Evolutionary conservation across 2,329 filamentous ascomycete genomes (phyloP).

Genomic region (Pseudopithomyces chartarum): DNA sequence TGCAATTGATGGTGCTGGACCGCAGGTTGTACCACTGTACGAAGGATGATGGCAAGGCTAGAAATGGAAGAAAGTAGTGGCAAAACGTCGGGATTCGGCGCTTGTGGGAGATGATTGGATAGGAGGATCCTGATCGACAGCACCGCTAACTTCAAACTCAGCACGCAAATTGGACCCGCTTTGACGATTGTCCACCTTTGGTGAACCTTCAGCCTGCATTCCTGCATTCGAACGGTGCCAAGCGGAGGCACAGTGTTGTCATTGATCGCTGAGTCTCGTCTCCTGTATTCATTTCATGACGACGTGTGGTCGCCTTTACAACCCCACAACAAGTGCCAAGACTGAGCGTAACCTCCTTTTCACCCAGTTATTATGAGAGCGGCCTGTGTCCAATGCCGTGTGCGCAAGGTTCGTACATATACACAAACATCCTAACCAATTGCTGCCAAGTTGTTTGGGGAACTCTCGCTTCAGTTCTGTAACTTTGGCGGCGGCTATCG

Average conservation of each 20-base stretch:
- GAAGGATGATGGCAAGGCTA: not conserved
- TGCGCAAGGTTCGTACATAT: constrained; percentile 1
- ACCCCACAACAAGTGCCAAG: not conserved
- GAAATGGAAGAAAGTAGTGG: not conserved
- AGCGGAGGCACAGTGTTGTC: not conserved
- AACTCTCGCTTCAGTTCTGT: not conserved
- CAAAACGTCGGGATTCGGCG: not conserved
- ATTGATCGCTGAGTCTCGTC: not conserved
- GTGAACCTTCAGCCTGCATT: not conserved
- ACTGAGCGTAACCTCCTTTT: not conserved
- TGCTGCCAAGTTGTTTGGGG: not conserved
- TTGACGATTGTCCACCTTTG: not conserved
- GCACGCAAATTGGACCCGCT: not conserved
- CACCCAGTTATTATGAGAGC: not conserved
- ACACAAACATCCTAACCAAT: not conserved
- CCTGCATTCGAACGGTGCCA: not conserved
- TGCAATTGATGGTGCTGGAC: too few relatives aligned
- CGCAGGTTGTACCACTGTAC: too few relatives aligned
- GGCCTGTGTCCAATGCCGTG: constrained; percentile 1
- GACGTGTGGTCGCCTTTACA: not conserved
- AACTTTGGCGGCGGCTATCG: not conserved
- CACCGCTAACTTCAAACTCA: not conserved
- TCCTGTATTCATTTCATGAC: not conserved
- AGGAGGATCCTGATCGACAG: too few relatives aligned
- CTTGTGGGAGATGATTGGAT: not conserved